These are phyloP conservation scores for Lodderomyces parapsilosis DNA, from an alignment of 1,139 yeast species.

Conservation along the genomic window DNA sequence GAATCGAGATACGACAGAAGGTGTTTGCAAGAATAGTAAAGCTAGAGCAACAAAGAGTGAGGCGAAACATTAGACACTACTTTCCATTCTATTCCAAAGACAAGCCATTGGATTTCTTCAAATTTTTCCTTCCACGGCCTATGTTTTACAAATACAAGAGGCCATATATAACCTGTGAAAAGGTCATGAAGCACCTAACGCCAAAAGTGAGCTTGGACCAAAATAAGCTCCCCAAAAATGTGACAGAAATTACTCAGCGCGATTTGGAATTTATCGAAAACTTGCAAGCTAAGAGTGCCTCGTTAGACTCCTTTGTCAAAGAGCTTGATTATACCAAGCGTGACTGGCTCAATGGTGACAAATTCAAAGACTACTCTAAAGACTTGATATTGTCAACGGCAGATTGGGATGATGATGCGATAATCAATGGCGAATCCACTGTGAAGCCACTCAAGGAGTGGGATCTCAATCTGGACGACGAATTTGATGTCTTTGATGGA, in stretches of 20 bases:
- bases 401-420: slow-evolving; percentile 78
- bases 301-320: slow-evolving; percentile 18
- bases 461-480: slow-evolving; percentile 5
- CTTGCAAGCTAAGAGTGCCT: slow-evolving; percentile 21
- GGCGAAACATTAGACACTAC: slow-evolving; percentile 43
- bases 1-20: slow-evolving; percentile 23
- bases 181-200: slow-evolving; percentile 51
- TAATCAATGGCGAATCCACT: slow-evolving; percentile 44
- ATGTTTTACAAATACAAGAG: slow-evolving; percentile 49
- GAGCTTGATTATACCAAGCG: slow-evolving; percentile 34
- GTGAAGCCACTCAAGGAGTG: slow-evolving; percentile 15
- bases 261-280: slow-evolving; percentile 34
- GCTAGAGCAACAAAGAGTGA: slow-evolving; percentile 32
- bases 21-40: slow-evolving; percentile 29
- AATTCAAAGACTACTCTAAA: slow-evolving; percentile 45
- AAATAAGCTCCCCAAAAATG: slow-evolving; percentile 23
- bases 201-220: slow-evolving; percentile 58
- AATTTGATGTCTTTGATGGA: slow-evolving; percentile 76
- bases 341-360: slow-evolving; percentile 39
- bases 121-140: slow-evolving; percentile 65
- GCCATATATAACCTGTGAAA: slow-evolving; percentile 46
- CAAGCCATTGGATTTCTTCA: slow-evolving; percentile 62
- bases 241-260: slow-evolving; percentile 20
- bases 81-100: slow-evolving; percentile 64
- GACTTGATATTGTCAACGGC: slow-evolving; percentile 72